These are phyloP conservation scores for Eucalyptus sideroxylon DNA, from an alignment of 345 rosid species.

Conservation along the genomic window DNA sequence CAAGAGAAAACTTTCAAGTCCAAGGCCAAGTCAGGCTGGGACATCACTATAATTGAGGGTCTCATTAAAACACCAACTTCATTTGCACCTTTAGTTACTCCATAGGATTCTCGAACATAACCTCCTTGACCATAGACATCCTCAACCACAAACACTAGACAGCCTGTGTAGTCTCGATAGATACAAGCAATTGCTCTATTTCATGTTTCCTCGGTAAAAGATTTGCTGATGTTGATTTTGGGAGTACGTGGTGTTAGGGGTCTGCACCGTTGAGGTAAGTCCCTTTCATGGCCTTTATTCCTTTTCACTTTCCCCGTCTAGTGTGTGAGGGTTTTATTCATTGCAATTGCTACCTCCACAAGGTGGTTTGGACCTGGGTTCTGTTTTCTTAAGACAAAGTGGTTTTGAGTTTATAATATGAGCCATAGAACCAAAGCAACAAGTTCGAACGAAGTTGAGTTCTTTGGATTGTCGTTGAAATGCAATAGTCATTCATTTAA, in stretches of 20 bases:
- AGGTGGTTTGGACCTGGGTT: not conserved
- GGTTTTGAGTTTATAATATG: no score
- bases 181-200: not conserved
- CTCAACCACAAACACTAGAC: not conserved
- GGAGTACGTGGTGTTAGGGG: not conserved
- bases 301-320: not conserved
- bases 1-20: no score
- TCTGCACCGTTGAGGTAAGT: not conserved
- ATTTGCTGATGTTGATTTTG: not conserved
- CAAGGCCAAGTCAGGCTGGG: no score
- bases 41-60: no score
- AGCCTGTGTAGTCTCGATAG: not conserved
- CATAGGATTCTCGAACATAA: no score
- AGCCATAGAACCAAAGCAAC: not conserved
- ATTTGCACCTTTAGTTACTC: no score
- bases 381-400: not conserved
- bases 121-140: not conserved
- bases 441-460: not conserved
- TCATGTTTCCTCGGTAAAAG: not conserved
- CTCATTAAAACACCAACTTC: no score
- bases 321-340: no score
- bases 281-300: not conserved
- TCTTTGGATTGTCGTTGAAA: no score
- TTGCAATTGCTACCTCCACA: not conserved
- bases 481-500: no score